phyloP scores from a whole-genome alignment of 2,329 filamentous ascomycete genomes.

The Fusarium sp. region DNA sequence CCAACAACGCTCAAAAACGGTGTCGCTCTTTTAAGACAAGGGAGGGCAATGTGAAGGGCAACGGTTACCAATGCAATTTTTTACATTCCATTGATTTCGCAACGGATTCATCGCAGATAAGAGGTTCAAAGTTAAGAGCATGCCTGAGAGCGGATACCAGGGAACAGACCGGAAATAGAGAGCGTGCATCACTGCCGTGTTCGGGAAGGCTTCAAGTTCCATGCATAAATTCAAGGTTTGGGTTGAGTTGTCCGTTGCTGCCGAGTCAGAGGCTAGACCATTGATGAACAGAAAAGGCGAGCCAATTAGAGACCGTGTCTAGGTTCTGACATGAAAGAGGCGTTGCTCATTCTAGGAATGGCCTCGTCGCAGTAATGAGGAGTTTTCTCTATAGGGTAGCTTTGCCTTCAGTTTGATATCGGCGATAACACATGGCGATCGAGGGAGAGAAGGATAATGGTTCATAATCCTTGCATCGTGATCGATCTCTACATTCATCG shows the following conservation, averaged over 20 bases:
- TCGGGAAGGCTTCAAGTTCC: background rate
- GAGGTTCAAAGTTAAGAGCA: background rate
- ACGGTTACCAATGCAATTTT: accelerated
- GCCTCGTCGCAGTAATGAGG: background rate
- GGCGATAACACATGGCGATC: accelerated
- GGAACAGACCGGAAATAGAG: background rate
- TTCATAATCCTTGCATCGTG: accelerated
- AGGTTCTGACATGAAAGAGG: too few species aligned
- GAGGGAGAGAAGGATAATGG: too few species aligned
- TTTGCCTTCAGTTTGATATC: background rate
- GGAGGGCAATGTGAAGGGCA: accelerated
- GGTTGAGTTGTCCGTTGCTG: background rate
- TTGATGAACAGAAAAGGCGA: background rate
- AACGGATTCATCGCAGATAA: background rate
- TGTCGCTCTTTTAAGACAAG: accelerated
- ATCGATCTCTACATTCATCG: accelerated
- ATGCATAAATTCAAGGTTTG: background rate
- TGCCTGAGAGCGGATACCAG: background rate
- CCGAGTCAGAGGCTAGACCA: background rate
- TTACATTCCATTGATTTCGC: background rate
- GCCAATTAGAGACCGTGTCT: background rate
- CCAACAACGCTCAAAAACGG: background rate
- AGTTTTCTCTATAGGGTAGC: background rate
- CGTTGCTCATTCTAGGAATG: too few species aligned
- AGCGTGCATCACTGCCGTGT: background rate